A percentile compares a stretch with the other conserved stretches of the same genome.
These are phyloP conservation scores for Mycena haematopus DNA, from an alignment of 768 basidiomycete species.

Conservation along the genomic window DNA sequence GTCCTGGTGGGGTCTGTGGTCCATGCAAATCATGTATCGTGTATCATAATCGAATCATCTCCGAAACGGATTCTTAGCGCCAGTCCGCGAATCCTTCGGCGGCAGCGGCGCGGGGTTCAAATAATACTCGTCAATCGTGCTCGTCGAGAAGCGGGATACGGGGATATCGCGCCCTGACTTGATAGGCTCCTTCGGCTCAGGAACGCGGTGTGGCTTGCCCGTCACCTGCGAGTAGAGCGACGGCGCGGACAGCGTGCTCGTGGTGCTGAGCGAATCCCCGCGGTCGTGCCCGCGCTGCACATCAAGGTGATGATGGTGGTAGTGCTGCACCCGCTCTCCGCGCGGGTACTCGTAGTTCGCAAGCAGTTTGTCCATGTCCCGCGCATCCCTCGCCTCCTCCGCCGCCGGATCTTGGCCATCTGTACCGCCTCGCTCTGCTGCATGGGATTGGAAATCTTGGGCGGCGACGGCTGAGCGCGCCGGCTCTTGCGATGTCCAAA, in stretches of 20 bases:
- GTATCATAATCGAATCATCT: constrained; percentile 39
- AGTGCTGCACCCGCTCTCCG: constrained; percentile 34
- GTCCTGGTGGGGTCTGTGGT: too few species aligned
- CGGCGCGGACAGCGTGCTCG: constrained; percentile 45
- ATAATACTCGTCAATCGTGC: constrained; percentile 41
- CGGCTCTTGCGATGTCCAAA: constrained; percentile 45
- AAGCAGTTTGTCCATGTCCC: constrained; percentile 49
- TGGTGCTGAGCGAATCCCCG: constrained; percentile 19
- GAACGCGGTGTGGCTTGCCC: constrained; percentile 61
- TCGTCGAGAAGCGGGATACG: constrained; percentile 56
- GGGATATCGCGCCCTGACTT: constrained; percentile 26
- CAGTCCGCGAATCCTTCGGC: constrained; percentile 42
- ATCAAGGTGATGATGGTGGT: constrained; percentile 15
- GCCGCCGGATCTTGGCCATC: constrained; percentile 48
- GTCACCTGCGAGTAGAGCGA: constrained; percentile 68
- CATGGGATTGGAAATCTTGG: constrained; percentile 14
- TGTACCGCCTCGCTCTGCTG: constrained; percentile 46
- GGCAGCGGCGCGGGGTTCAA: constrained; percentile 13
- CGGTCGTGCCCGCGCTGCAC: constrained; percentile 22
- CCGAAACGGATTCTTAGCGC: constrained; percentile 54
- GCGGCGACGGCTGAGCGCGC: constrained; percentile 15
- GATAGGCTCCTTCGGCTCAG: constrained; percentile 62
- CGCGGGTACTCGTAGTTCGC: constrained; percentile 40
- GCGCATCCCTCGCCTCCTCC: constrained; percentile 36
- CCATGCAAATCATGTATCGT: background rate